Conservation (phyloP, 1,139 yeast species). For the Kurtzmaniella quercitrusa region DNA sequence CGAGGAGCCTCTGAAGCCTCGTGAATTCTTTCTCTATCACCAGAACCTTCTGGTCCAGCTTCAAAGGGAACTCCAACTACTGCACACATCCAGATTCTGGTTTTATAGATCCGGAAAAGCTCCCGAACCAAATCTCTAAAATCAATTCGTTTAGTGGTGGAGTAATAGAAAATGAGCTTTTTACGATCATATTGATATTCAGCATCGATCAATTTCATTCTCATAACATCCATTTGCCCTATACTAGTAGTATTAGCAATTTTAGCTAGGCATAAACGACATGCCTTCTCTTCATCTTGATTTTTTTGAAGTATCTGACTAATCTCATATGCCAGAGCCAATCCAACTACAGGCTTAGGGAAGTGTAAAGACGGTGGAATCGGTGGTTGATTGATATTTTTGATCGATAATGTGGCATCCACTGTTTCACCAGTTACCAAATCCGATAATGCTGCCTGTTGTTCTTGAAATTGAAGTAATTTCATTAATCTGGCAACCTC, state of each 20-base stretch:
- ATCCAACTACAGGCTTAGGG: conserved; percentile 74
- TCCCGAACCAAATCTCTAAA: conserved; percentile 91
- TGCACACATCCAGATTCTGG: conserved; percentile 97
- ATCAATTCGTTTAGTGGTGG: conserved; percentile 78
- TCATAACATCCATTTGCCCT: conserved; percentile 18
- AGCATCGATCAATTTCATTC: conserved; percentile 59
- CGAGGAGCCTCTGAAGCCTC: background rate
- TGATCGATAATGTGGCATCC: conserved; percentile 20
- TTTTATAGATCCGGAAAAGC: conserved; percentile 86
- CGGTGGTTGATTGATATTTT: conserved; percentile 14
- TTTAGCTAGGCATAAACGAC: conserved; percentile 56
- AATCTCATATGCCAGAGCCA: conserved; percentile 61
- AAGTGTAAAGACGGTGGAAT: conserved; percentile 45
- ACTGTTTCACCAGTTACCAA: conserved; percentile 8
- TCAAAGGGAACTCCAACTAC: conserved; percentile 40
- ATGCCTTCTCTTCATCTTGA: conserved; percentile 72
- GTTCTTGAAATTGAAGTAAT: conserved; percentile 53
- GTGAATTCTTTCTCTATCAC: background rate
- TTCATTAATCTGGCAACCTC: conserved; percentile 60
- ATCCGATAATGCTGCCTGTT: conserved; percentile 46
- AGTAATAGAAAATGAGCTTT: conserved; percentile 81
- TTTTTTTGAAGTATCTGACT: conserved; percentile 55
- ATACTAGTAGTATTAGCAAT: conserved; percentile 36
- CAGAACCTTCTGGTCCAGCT: conserved; percentile 4
- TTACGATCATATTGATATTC: conserved; percentile 96